Conservation (phyloP, 164 flowering plant species). For the Magnolia kwangsiensis region DNA sequence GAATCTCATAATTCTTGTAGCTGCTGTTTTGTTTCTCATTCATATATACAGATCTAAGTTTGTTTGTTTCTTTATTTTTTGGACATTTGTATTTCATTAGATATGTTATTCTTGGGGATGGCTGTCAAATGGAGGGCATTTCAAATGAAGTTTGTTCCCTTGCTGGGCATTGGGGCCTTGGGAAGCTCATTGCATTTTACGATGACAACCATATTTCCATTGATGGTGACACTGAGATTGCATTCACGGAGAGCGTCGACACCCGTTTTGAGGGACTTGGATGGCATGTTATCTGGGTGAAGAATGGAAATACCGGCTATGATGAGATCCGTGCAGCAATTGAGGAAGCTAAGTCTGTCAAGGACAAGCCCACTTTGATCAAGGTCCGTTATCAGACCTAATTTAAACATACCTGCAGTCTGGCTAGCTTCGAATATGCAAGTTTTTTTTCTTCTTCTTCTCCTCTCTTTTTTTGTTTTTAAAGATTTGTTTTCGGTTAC, state of each 20-base stretch:
- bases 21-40: neutral
- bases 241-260: slow-evolving; percentile 89
- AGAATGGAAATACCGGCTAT: slow-evolving; percentile 92
- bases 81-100: slow-evolving; percentile 25
- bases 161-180: slow-evolving; percentile 98
- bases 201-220: slow-evolving; percentile 97
- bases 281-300: slow-evolving; percentile 98
- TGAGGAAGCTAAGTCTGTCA: slow-evolving; percentile 88
- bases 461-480: neutral
- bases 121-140: slow-evolving; percentile 99
- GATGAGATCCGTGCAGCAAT: slow-evolving; percentile 98
- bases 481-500: neutral
- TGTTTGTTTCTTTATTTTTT: neutral
- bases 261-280: slow-evolving; percentile 92
- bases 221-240: slow-evolving; percentile 94
- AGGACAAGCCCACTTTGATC: slow-evolving; percentile 89
- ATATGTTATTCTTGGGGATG: slow-evolving; percentile 85
- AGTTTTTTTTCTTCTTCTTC: neutral
- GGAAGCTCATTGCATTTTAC: slow-evolving; percentile 92
- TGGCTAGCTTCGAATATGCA: neutral
- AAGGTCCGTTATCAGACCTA: slow-evolving; percentile 44
- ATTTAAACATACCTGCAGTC: neutral
- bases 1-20: neutral
- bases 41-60: neutral
- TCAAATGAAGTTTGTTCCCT: slow-evolving; percentile 90